Evolutionary conservation across 2,329 filamentous ascomycete genomes (phyloP), one percentile per base, ranked within the genome.

Genomic region (Akanthomyces lecanii): DNA sequence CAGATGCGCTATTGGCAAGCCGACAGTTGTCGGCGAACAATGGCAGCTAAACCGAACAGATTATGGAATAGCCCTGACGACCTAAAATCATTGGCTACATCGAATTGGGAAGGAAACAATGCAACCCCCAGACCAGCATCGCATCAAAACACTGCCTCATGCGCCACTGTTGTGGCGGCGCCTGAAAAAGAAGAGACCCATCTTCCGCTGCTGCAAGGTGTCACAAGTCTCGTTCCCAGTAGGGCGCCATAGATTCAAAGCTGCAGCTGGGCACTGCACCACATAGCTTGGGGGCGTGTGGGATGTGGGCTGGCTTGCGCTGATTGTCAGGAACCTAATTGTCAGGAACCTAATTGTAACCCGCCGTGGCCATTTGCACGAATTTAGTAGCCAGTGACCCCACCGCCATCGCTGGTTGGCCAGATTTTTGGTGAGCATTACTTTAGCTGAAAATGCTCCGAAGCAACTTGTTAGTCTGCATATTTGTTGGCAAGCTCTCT

Each of bases 121-220:
- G 55, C 30, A 38, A 25, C 44, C 55, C 55, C 44, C 55, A 58
- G 44, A 38, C 55, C 40, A 58, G 30, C 55, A 58, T 40, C 55
- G 12, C n/a, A 18, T 40, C 54, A 30, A 6, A 47, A 47, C 42
- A 57, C 54, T 57, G 54, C 54, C 42, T 47, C 44, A 23, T 47
- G n/a, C n/a, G 44, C 44, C 44, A 47, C 44, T 23, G 6, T 21
- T 18, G 40, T n/a, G 25, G 10, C 30, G 40, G 54, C 11, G 42
- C 42, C 54, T 47, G 25, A 5, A 12, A 18, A 57, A 14, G 23
- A 36, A 16, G 16, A 47, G 18, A n/a, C 38, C 25, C 36, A 11
- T 23, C 28, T 33, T 47, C 36, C 28, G 54, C 18, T 25, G 54
- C 16, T 48, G 44, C 30, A 11, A 36, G 30, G 55, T 21, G 21